phyloP scores from a whole-genome alignment of 306 rosid genomes.

The Aeschynomene evenia region DNA sequence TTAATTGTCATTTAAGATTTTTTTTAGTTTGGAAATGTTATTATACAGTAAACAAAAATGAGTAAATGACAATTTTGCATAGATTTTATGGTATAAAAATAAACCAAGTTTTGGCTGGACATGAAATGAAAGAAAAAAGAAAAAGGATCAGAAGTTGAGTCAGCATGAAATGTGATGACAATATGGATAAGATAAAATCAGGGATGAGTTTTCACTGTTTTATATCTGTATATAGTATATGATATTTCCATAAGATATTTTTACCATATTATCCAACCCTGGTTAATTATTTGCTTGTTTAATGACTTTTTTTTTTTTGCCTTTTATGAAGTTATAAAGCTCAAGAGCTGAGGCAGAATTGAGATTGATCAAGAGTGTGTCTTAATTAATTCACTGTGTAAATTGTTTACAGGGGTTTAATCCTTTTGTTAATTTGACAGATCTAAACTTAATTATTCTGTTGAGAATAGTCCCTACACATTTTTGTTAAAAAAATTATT shows the following conservation, averaged over 20 bases:
- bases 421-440: background rate
- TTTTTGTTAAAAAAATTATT: background rate
- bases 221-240: too few species aligned
- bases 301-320: background rate
- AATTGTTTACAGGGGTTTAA: background rate
- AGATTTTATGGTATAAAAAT: background rate
- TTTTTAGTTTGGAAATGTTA: background rate
- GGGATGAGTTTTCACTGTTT: too few species aligned
- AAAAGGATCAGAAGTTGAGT: background rate
- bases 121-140: too few species aligned
- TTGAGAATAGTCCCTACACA: background rate
- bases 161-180: too few species aligned
- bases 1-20: background rate
- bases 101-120: background rate
- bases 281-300: background rate
- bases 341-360: background rate
- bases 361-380: background rate
- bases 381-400: background rate
- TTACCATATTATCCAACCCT: too few species aligned
- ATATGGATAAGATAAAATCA: too few species aligned
- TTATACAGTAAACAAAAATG: background rate
- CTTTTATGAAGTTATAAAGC: background rate
- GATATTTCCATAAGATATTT: too few species aligned
- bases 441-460: conserved; percentile 1
- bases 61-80: background rate